A percentile compares a stretch with the other conserved stretches of the same genome.
These are phyloP conservation scores for Tylopilus felleus DNA, from an alignment of 768 basidiomycete genomes.

Conservation along the genomic window DNA sequence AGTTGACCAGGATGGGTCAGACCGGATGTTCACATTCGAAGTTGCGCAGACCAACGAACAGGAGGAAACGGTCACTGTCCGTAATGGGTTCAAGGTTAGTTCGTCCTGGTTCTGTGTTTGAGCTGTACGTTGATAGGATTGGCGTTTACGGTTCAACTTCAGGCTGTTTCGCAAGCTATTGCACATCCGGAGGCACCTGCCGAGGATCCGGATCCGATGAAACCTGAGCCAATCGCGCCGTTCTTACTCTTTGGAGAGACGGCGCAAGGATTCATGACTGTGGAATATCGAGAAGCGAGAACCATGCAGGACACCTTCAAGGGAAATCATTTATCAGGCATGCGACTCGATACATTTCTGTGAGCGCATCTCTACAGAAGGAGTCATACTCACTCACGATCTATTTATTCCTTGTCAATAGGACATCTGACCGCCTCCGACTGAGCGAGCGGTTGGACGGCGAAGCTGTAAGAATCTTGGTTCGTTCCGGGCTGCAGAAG, in stretches of 20 bases:
- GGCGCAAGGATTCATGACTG: conserved; percentile 39
- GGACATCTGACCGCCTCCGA: conserved; percentile 23
- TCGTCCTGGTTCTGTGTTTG: background rate
- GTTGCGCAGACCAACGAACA: conserved; percentile 56
- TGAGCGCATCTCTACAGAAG: background rate
- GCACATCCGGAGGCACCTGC: conserved; percentile 3
- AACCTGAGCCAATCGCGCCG: conserved; percentile 18
- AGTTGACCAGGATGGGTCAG: conserved; percentile 39
- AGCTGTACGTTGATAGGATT: too few relatives aligned
- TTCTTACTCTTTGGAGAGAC: conserved; percentile 41
- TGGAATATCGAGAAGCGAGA: conserved; percentile 19
- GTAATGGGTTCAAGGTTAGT: conserved; percentile 46
- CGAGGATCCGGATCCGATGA: conserved; percentile 5
- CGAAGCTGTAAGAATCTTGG: conserved; percentile 26
- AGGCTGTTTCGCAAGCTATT: conserved; percentile 18
- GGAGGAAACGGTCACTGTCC: conserved; percentile 45
- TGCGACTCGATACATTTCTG: conserved; percentile 22
- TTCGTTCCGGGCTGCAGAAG: conserved; percentile 27
- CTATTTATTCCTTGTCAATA: background rate
- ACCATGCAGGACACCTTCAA: background rate
- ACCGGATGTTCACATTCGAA: conserved; percentile 51
- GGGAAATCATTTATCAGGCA: background rate
- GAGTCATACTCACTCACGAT: background rate
- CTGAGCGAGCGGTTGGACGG: conserved; percentile 25
- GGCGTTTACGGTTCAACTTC: too few relatives aligned